These are phyloP conservation scores for Penicillium alfredii DNA, from an alignment of 495 filamentous ascomycete species.

Conservation along the genomic window DNA sequence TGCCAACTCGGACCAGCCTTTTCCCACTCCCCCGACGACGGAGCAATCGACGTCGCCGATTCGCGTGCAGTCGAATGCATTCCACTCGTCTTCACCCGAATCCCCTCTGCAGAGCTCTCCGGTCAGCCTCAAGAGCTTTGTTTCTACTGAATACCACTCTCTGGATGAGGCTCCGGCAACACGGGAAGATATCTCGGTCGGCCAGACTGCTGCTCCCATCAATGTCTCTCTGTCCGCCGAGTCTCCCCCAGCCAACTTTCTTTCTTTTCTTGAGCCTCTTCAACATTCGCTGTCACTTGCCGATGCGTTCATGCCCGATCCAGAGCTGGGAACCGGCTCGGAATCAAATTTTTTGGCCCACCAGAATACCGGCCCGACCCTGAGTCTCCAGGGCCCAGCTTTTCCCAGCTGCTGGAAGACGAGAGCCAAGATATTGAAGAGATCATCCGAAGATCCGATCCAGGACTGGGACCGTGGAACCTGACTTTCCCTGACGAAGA, in stretches of 20 bases:
- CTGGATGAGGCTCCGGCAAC: constrained; percentile 11
- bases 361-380: constrained; percentile 2
- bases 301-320: constrained; percentile 7
- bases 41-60: constrained; percentile 13
- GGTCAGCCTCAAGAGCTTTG: constrained; percentile 17
- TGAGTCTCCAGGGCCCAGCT: constrained; percentile 22
- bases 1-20: not conserved
- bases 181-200: constrained; percentile 7
- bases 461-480: constrained; percentile 34
- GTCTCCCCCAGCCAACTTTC: constrained; percentile 15
- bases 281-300: constrained; percentile 12
- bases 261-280: constrained; percentile 20
- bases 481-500: constrained; percentile 13
- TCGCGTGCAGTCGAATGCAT: constrained; percentile 3
- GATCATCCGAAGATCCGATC: constrained; percentile 45
- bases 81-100: constrained; percentile 12
- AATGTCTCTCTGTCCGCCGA: constrained; percentile 15
- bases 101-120: constrained; percentile 17
- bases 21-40: constrained; percentile 16
- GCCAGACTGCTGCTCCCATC: constrained; percentile 3
- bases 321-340: constrained; percentile 8
- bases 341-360: constrained; percentile 1
- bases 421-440: constrained; percentile 56
- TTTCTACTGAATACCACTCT: constrained; percentile 14
- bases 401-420: constrained; percentile 33